Base-by-base conservation (phyloP, 768 basidiomycete genomes). In the Termitomyces sp. region DNA sequence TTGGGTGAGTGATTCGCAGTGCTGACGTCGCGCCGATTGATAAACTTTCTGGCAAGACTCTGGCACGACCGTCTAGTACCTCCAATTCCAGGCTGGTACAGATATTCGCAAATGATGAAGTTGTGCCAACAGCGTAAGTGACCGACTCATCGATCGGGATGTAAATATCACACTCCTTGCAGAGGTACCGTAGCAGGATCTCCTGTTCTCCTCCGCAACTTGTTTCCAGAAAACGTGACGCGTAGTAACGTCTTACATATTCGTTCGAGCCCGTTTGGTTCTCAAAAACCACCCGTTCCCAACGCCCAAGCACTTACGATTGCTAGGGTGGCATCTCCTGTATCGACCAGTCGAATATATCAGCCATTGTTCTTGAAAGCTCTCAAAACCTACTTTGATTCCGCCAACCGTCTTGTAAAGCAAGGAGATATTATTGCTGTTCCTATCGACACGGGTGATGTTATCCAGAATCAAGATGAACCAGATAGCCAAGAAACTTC, bases 321-420 rank as follows among this genome's bases (percentile, higher is more conserved):
- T 49, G 88, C 91, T 2, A 83, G 91, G n/a, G 75, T 97, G 7
- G 83, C 89, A 0, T 90, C 91, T 0, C 85, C 90, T 1, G 69
- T 84, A 52, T 84, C 89, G 1, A 83, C 77, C 12, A 81, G 83
- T 65, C 82, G 83, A 40, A 66, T 70, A 31, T 87, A 88, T 63
- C 88, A 93, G 63, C 63, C 75, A 0, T 63, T 82, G 6, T 84
- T 88, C 62, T 64, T 91, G 22, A 71, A 73, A 18, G 80, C 82
- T 6, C 70, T 97, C 50, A 88, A 83, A 54, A 49, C 62, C 6
- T 82, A 87, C 65, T 92, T 96, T 62, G 73, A 78, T 31, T 62
- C 66, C 0, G 66, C 69, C 2, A 82, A 70, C 52, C 76, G 80
- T 20, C 68, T 93, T 6, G 75, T 93, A 25, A 86, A 88, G 68